Base-by-base conservation (phyloP, 1,284 basidiomycete species). In the Ustilago shanxiensis region DNA sequence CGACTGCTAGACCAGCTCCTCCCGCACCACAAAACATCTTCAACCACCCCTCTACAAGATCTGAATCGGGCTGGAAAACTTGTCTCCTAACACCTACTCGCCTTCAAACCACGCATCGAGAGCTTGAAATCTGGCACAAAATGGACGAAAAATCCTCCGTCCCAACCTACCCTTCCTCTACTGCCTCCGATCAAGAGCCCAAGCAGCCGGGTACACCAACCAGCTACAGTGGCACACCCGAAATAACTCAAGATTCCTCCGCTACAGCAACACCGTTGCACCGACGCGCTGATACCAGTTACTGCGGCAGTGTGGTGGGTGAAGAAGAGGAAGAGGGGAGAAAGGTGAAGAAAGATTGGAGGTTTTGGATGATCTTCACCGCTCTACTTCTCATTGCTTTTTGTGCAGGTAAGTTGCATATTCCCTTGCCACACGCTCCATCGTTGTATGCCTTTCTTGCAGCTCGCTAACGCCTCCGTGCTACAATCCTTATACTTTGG, bases 311-410 rank as follows among this genome's bases (percentile, higher is more conserved):
- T 20, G n/a, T 14, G 13, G 9, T 9, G 3, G n/a, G 8, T 5
- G n/a, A 6, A 10, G n/a, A 47, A 14, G 44, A 47, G 22, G 64
- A 60, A 28, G 22, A 28, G 8, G 49, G 49, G 1, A 13, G n/a
- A 11, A 63, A 44, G 18, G 60, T 70, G 13, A 63, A 72, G 33
- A 72, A 72, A 44, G 63, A 60, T 24, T 45, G 33, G 33, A 50
- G 56, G 0, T 72, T 72, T 39, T 72, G 69, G 69, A 45, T 66
- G 35, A 66, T 72, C 37, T 72, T 72, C 18, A 22, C 1, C 2
- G 63, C 63, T 4, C 16, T 72, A 16, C 22, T 72, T 26, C 50
- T 72, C 18, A 62, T 62, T 20, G 60, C 63, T 3, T 58, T 72
- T n/a, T 39, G 60, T 20, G 56, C 69, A 1, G 37, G 37, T 39